Evolutionary conservation across 495 filamentous ascomycete genomes (phyloP).

Genomic region (Sphaerosporella brunnea): DNA sequence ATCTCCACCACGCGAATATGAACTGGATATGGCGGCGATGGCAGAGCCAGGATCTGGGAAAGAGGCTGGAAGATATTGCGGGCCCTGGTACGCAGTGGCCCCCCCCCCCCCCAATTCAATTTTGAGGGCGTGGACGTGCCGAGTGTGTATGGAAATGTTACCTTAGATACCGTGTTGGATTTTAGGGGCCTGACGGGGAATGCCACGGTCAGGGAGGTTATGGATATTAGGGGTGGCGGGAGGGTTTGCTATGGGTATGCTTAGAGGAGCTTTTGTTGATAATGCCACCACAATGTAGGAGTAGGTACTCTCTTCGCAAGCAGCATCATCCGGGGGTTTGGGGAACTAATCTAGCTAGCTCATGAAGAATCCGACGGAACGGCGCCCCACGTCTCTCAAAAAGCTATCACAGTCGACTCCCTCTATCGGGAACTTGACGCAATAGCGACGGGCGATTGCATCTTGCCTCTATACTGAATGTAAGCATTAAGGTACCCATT

Average conservation of each 20-base stretch:
- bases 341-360: no score
- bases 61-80: not conserved
- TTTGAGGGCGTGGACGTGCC: not conserved
- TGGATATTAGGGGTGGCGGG: conserved; percentile 10
- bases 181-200: conserved; percentile 5
- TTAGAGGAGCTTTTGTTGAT: no score
- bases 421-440: no score
- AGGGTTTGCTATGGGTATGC: not conserved
- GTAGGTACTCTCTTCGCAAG: no score
- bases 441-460: no score
- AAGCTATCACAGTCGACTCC: no score
- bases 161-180: conserved; percentile 3
- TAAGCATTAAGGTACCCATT: no score
- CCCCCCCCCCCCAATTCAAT: not conserved
- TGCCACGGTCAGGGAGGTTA: conserved; percentile 8
- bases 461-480: no score
- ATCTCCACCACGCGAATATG: conserved; percentile 40
- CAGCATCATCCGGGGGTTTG: no score
- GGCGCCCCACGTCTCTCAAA: no score
- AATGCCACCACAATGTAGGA: no score
- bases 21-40: conserved; percentile 38
- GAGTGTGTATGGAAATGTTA: conserved; percentile 9
- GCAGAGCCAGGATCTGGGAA: conserved; percentile 9
- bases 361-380: no score
- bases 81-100: not conserved